These are phyloP conservation scores for Myriosclerotinia duriaeana DNA, from an alignment of 2,329 filamentous ascomycete genomes.

Conservation along the genomic window DNA sequence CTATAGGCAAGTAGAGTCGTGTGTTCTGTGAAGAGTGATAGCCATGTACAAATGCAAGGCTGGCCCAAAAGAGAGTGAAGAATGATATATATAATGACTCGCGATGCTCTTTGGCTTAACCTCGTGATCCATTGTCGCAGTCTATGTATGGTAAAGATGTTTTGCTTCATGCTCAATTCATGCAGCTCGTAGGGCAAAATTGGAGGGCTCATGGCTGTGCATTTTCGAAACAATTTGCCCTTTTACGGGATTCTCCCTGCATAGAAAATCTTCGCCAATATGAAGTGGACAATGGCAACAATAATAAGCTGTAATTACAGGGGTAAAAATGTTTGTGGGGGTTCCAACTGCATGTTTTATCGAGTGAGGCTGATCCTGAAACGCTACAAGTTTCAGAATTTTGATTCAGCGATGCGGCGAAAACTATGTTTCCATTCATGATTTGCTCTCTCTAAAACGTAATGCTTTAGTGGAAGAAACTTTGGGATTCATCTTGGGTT, in stretches of 20 bases:
- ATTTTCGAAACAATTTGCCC: constrained; percentile 27
- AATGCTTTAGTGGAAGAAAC: neutral
- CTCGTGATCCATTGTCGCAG: neutral
- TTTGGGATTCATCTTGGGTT: neutral
- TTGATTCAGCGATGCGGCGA: neutral
- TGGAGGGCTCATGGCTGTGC: constrained; percentile 21
- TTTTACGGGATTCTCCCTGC: neutral
- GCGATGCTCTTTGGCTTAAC: neutral
- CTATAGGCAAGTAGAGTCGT: neutral
- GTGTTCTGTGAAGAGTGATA: neutral
- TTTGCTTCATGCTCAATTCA: neutral
- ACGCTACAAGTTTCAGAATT: neutral
- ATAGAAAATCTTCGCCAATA: neutral
- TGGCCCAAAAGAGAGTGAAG: neutral
- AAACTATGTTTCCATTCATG: neutral
- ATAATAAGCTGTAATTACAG: constrained; percentile 1
- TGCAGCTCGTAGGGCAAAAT: constrained; percentile 24
- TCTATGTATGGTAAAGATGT: constrained; percentile 10
- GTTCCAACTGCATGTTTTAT: neutral
- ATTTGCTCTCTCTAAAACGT: neutral
- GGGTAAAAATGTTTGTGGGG: neutral
- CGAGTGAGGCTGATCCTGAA: constrained; percentile 11
- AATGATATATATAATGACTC: neutral
- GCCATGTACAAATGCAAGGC: neutral
- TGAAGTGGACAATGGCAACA: neutral